Evolutionary conservation across 495 filamentous ascomycete species (phyloP), one percentile per base, ranked within the genome.

Genomic region (Chaetomium cochliodes): DNA sequence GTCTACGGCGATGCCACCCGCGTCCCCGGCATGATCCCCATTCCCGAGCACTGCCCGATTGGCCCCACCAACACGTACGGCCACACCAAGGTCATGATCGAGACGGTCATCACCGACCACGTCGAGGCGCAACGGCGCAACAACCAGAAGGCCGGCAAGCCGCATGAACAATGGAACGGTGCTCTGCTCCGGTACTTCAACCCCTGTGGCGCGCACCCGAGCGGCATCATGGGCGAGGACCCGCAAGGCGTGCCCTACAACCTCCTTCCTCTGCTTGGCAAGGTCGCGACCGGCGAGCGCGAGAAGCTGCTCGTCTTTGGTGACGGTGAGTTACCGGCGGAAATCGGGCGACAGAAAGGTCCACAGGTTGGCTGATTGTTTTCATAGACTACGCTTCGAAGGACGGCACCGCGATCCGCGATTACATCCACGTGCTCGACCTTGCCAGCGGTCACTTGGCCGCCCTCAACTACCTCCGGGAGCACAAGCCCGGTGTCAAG

Each of bases 1-100:
- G 94, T 98, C 74, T 98, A 98, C 74, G 94, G 94, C 65, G 94
- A 98, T 79, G 94, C 96, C 56, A 98, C 96, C 55, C 91, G 91
- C 76, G 89, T 97, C 78, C 87, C 89, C 69, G 89, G 96, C 81
- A 98, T 98, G 96, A 98, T 98, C 70, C 94, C 94, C 68, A 98
- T 98, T 73, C 94, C 96, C 41, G 94, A 98, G 80, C 79, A 90
- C 72, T 98, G 94, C 84, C 94, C 94, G 50, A 89, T 97, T 67
- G 92, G 91, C 50, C 92, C 94, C 23, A 98, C 93, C 58, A 98
- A 98, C 84, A 91, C 94, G 15, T 98, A 98, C 78, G 94, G 94
- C 41, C 90, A 89, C 75, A 98, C 94, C 59, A 98, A 98, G 83
- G 85, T 89, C 75, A 89, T 87, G 67, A 91, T 97, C 63, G 94